Base-by-base conservation (phyloP, 2,329 filamentous ascomycete species). In the Neonectria sp. region DNA sequence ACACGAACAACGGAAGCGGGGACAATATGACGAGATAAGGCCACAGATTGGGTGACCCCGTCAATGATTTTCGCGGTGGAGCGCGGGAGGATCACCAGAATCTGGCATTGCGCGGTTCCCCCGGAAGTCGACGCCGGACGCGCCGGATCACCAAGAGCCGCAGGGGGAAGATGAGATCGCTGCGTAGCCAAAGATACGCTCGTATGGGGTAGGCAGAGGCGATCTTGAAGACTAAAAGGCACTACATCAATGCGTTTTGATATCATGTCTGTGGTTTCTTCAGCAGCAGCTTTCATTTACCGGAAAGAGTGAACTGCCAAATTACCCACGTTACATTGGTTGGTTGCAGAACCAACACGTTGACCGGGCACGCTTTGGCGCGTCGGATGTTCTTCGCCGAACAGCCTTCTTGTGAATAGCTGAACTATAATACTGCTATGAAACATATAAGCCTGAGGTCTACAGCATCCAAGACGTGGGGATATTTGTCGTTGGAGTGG, bases 11-110 rank as follows among this genome's bases (percentile, higher is more conserved):
- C 15, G 37, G 5, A 25, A 46, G 40, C 27, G 27, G 15, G 6
- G 13, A 49, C 13, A 35, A 58, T n/a, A 9, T 24, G 25, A 45
- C 5, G 17, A 40, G 45, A 48, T 9, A 37, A 51, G 21, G 33
- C 51, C 31, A 53, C 31, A 53, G 31, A 53, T 53, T 24, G 31
- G 51, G 31, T 17, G 9, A 8, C 11, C 31, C 27, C 7, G 31
- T 35, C 31, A 53, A 35, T 21, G 31, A 21, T 12, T 35, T 24
- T 35, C n/a, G n/a, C 11, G 21, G 49, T 52, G 51, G 51, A 53
- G 49, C 31, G n/a, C n/a, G 29, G 31, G n/a, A 53, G n/a, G 49
- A 53, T 35, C 49, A 6, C 31, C 27, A 45, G n/a, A 35, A 53
- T 35, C 49, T 53, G n/a, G 29, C n/a, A 15, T 25, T 53, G 29